These are phyloP conservation scores for Cladosporium sp. DNA, from an alignment of 2,329 filamentous ascomycete genomes.

Conservation along the genomic window DNA sequence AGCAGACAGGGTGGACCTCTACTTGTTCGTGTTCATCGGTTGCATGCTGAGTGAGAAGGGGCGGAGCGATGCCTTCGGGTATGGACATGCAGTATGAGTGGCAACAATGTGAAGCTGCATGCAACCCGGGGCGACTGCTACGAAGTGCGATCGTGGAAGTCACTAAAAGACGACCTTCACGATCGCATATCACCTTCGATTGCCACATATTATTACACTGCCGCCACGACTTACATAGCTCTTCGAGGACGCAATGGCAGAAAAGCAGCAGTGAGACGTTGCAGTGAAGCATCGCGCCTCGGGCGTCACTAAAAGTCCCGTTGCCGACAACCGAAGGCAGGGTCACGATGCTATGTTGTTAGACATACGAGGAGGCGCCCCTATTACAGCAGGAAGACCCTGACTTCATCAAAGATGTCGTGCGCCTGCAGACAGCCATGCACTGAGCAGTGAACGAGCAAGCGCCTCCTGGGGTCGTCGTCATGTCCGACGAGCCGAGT, in stretches of 20 bases:
- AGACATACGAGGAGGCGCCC: constrained; percentile 4
- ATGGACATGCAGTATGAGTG: no score
- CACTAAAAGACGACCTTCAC: neutral
- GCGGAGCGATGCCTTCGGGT: no score
- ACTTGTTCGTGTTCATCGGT: no score
- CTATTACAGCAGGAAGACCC: constrained; percentile 1
- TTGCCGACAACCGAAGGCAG: constrained; percentile 8
- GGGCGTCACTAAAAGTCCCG: neutral
- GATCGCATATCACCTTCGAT: neutral
- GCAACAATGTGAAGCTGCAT: no score
- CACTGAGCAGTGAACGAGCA: neutral
- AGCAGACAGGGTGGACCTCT: no score
- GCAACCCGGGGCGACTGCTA: no score
- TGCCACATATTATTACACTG: neutral
- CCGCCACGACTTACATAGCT: neutral
- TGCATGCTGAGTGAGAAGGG: no score
- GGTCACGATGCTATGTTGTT: neutral
- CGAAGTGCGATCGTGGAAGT: neutral
- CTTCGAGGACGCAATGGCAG: neutral
- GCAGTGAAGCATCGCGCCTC: neutral
- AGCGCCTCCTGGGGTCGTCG: constrained; percentile 3
- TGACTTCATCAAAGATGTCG: constrained; percentile 7
- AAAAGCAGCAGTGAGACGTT: neutral
- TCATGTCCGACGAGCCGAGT: constrained; percentile 9
- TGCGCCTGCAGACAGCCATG: constrained; percentile 3